Percentiles rank a stretch among this genome's conserved stretches.
Evolutionary conservation across 352 stramenopile genomes (phyloP).

Genomic region (Blastocystis sp.): DNA sequence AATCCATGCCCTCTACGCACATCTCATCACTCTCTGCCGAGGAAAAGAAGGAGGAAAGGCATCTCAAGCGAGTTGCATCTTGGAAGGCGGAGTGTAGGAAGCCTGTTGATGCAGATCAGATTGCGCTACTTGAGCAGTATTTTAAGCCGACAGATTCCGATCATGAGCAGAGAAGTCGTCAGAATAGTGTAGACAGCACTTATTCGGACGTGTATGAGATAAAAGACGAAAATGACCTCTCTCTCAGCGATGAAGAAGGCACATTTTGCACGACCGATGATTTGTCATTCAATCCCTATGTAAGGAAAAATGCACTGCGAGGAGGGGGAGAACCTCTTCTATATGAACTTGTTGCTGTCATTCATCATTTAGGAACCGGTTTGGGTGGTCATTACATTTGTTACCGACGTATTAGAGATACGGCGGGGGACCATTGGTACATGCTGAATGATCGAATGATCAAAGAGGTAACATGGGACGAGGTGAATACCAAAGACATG

Average conservation of each 20-base stretch:
- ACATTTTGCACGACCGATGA: neutral
- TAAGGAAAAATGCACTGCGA: neutral
- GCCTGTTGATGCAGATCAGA: neutral
- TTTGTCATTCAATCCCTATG: neutral
- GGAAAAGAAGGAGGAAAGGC: neutral
- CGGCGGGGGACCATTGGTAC: slow-evolving; percentile 39
- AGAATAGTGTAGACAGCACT: neutral
- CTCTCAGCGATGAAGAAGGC: neutral
- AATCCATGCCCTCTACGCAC: neutral
- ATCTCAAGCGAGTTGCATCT: slow-evolving; percentile 3
- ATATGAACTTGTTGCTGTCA: neutral
- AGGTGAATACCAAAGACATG: slow-evolving; percentile 37
- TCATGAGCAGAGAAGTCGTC: neutral
- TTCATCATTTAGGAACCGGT: slow-evolving; percentile 30
- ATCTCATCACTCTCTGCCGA: neutral
- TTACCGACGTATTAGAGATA: neutral
- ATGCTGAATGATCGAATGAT: slow-evolving; percentile 46
- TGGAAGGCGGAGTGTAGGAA: neutral
- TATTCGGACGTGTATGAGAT: slow-evolving; percentile 20
- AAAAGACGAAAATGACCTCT: neutral
- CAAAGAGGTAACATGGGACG: neutral
- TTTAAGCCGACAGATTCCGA: neutral
- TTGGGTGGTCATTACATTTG: slow-evolving; percentile 49
- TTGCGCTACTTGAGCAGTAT: neutral
- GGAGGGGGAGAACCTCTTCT: slow-evolving; percentile 1